A percentile compares a stretch with the other conserved stretches of the same genome.
phyloP scores from a whole-genome alignment of 441 rosid species.

The Isatis lusitanica region DNA sequence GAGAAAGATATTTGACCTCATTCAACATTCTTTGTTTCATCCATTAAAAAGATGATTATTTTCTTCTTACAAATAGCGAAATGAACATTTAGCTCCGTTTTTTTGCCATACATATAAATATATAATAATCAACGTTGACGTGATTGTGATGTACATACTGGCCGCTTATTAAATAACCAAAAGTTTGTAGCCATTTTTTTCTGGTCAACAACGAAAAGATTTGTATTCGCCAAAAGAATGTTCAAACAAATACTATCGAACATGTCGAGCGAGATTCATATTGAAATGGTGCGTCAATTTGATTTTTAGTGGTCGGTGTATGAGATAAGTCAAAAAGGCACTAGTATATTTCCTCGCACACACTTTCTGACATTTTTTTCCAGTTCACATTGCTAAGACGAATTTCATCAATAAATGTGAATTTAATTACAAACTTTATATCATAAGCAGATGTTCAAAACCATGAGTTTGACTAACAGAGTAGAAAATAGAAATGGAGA shows the following conservation, averaged over 20 bases:
- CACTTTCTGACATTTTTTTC: slow-evolving; percentile 16
- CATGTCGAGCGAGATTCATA: not conserved
- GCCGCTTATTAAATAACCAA: not conserved
- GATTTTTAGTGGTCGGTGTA: slow-evolving; percentile 30
- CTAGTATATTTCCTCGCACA: slow-evolving; percentile 23
- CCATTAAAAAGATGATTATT: not conserved
- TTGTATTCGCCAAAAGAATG: not conserved
- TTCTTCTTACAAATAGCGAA: not conserved
- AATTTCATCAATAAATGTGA: not conserved
- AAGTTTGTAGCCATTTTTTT: not conserved
- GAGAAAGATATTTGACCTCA: slow-evolving; percentile 8
- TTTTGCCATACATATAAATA: not conserved
- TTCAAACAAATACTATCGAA: not conserved
- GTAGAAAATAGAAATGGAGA: slow-evolving; percentile 12
- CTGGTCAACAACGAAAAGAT: not conserved
- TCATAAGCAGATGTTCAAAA: slow-evolving; percentile 4
- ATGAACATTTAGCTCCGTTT: not conserved
- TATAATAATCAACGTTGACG: slow-evolving; percentile 12
- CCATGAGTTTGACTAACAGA: slow-evolving; percentile 24
- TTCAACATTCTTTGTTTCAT: not conserved
- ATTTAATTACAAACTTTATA: not conserved
- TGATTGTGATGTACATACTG: not conserved
- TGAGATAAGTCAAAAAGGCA: slow-evolving; percentile 28
- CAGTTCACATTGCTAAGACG: slow-evolving; percentile 26
- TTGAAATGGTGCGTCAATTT: slow-evolving; percentile 25